These are phyloP conservation scores for Puya raimondii DNA, from an alignment of 176 grass and related monocot species.

Conservation along the genomic window DNA sequence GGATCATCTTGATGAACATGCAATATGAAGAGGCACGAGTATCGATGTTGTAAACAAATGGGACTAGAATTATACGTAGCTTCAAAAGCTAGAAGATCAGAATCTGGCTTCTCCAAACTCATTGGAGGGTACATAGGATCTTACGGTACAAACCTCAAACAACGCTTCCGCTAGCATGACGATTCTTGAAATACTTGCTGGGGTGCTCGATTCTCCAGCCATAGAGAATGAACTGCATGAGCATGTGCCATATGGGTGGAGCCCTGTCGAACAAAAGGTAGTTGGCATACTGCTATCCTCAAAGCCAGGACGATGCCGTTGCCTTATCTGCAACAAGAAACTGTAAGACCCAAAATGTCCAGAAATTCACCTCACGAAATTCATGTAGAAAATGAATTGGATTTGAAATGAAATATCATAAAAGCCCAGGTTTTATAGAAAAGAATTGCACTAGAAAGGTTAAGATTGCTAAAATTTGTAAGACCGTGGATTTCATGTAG, in stretches of 20 bases:
- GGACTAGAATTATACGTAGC: too few species aligned
- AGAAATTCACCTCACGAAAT: slow-evolving; percentile 2
- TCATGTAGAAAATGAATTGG: slow-evolving; percentile 9
- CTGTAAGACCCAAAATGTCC: not conserved
- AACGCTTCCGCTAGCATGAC: slow-evolving; percentile 94
- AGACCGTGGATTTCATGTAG: too few species aligned
- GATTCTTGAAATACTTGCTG: slow-evolving; percentile 86
- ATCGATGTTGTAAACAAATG: too few species aligned
- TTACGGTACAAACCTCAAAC: slow-evolving; percentile 69
- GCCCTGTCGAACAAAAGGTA: slow-evolving; percentile 59
- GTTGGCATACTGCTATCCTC: slow-evolving; percentile 39
- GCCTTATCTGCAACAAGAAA: slow-evolving; percentile 55
- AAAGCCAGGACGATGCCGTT: slow-evolving; percentile 53
- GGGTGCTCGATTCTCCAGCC: slow-evolving; percentile 66
- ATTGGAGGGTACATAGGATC: too few species aligned
- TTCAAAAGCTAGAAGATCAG: too few species aligned
- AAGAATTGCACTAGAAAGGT: too few species aligned
- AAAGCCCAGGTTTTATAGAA: too few species aligned
- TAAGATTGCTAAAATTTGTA: too few species aligned
- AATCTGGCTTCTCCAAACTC: too few species aligned
- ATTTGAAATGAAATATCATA: too few species aligned
- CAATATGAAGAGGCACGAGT: too few species aligned
- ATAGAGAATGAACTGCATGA: slow-evolving; percentile 72
- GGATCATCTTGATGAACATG: too few species aligned
- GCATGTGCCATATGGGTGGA: slow-evolving; percentile 79